These are phyloP conservation scores for Neurospora sp. DNA, from an alignment of 495 filamentous ascomycete genomes.

Conservation along the genomic window DNA sequence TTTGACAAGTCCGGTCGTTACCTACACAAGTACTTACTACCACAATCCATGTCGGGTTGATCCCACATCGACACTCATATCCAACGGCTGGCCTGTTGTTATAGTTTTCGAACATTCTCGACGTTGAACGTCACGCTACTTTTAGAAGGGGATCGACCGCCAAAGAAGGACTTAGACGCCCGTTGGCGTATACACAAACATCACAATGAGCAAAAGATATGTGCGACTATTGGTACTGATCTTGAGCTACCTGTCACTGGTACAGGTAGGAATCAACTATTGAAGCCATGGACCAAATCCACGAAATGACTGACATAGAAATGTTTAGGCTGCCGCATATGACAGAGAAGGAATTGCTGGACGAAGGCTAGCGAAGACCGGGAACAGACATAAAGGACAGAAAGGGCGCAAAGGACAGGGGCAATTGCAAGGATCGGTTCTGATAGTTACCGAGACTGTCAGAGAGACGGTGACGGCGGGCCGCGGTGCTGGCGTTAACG, in stretches of 20 bases:
- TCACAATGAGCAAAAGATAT: slow-evolving; percentile 30
- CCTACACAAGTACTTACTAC: neutral
- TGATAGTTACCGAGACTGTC: slow-evolving; percentile 32
- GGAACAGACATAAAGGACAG: slow-evolving; percentile 1
- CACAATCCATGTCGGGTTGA: slow-evolving; percentile 25
- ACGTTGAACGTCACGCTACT: slow-evolving; percentile 2
- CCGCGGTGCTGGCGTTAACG: slow-evolving; percentile 9
- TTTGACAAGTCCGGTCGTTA: slow-evolving; percentile 5
- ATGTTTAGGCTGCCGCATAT: slow-evolving; percentile 26
- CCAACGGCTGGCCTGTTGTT: slow-evolving; percentile 30
- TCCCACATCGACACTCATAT: slow-evolving; percentile 12
- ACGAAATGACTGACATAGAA: neutral
- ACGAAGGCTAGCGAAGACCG: slow-evolving; percentile 5
- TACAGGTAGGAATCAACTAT: slow-evolving; percentile 24
- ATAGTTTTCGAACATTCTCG: slow-evolving; percentile 3
- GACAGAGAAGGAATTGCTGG: slow-evolving; percentile 22
- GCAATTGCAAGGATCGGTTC: slow-evolving; percentile 8
- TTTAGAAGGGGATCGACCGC: neutral
- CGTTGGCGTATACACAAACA: slow-evolving; percentile 6
- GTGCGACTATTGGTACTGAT: slow-evolving; percentile 21
- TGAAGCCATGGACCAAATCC: neutral
- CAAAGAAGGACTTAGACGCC: slow-evolving; percentile 5
- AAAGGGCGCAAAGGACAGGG: slow-evolving; percentile 3
- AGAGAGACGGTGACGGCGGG: slow-evolving; percentile 24
- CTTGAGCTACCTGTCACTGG: slow-evolving; percentile 28